Evolutionary conservation across 768 basidiomycete species (phyloP).

Genomic region (Serendipita sp.): DNA sequence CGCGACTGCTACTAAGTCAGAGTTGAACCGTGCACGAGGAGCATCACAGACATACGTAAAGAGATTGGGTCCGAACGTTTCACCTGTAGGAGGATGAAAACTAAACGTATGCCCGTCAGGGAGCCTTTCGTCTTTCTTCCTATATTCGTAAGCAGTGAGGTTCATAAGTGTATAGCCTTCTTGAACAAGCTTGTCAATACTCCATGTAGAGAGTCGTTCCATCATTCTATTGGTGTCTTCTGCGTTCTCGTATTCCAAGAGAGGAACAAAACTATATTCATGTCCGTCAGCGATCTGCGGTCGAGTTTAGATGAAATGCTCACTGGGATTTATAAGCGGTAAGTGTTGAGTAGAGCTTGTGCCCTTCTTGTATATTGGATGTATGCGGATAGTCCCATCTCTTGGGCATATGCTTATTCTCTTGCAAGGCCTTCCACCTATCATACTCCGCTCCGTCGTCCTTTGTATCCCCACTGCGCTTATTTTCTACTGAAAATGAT

Average conservation of each 20-base stretch:
- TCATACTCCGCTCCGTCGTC: no score
- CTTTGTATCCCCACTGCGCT: no score
- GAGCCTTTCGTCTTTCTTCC: slow-evolving; percentile 35
- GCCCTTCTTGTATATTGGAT: neutral
- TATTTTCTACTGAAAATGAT: no score
- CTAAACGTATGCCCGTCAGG: slow-evolving; percentile 49
- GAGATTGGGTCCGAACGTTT: slow-evolving; percentile 44
- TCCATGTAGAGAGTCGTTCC: slow-evolving; percentile 56
- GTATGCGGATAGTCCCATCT: no score
- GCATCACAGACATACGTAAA: slow-evolving; percentile 41
- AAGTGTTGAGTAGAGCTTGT: no score
- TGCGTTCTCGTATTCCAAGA: slow-evolving; percentile 42
- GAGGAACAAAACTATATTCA: slow-evolving; percentile 29
- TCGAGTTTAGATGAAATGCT: no score
- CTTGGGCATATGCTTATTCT: no score
- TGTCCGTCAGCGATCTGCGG: no score
- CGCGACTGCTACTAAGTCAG: neutral
- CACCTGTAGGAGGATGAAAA: slow-evolving; percentile 46
- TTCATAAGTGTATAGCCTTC: slow-evolving; percentile 61
- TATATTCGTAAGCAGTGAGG: slow-evolving; percentile 38
- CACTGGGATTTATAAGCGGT: no score
- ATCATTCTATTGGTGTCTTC: slow-evolving; percentile 44
- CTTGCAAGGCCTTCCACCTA: neutral
- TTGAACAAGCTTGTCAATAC: slow-evolving; percentile 37
- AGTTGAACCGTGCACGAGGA: neutral